Evolutionary conservation across 306 rosid species (phyloP), one percentile per base, ranked within the genome.

Genomic region (Inga oerstediana): DNA sequence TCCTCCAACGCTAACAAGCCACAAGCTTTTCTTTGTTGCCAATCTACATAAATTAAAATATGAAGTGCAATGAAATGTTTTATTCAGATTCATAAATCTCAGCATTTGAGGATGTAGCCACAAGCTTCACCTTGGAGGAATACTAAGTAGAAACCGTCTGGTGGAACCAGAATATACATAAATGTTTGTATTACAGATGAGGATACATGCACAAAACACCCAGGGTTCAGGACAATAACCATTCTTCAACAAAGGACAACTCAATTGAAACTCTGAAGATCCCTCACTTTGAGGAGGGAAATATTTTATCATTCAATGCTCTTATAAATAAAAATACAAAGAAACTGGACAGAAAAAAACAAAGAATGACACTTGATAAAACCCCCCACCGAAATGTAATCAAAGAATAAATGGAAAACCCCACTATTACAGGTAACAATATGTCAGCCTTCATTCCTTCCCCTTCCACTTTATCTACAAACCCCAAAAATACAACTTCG

Each of bases 331-430:
- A 87, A 79, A 88, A 83, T 89, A 91, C 89, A 90, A 78, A 83
- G 74, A 44, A 79, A 84, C 88, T 13, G 74, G 54, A 3, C 3
- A 3, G 3, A 24, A 61, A 59, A n/a, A 81, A 49, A 73, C 19
- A 52, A 84, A 65, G 87, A 84, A 81, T 24, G 76, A 74, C 86
- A 85, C 87, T 82, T 45, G 62, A 54, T 77, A 80, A 81, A 80
- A 69, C 69, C 74, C 76, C 68, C 68, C 79, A 78, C 85, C 59
- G 68, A 76, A 84, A 81, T 80, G 89, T 73, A 89, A 89, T 91
- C 48, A 92, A 92, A 91, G 94, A 95, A 95, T 93, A 84, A 83
- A 87, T 82, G 86, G 83, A 87, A 85, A 87, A 79, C 48, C 54
- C 87, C 87, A 76, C 85, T 70, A 27, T 67, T 85, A 86, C 84